Conservation (phyloP, 768 basidiomycete genomes). For the Lactarius hengduanensis region DNA sequence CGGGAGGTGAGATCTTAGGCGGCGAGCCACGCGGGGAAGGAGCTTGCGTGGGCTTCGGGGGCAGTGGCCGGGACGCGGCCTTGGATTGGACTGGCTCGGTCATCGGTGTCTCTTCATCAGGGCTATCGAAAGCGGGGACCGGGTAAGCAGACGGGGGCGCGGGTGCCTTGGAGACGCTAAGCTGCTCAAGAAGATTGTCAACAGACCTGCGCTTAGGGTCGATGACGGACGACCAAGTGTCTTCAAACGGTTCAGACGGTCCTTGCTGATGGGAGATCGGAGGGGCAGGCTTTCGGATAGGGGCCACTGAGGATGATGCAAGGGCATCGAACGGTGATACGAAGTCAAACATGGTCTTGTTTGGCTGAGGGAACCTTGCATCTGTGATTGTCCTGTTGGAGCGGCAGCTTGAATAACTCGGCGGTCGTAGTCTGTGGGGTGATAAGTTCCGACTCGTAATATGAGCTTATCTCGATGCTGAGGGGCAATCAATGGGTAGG, state of each 20-base stretch:
- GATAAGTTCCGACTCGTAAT: constrained; percentile 29
- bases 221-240: constrained; percentile 46
- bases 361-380: constrained; percentile 61
- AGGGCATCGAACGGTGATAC: constrained; percentile 83
- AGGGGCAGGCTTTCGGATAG: constrained; percentile 68
- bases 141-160: constrained; percentile 33
- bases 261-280: constrained; percentile 37
- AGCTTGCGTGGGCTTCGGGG: constrained; percentile 50
- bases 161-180: constrained; percentile 50
- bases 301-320: constrained; percentile 42
- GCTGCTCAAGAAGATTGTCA: constrained; percentile 75
- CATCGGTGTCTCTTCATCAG: constrained; percentile 34
- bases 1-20: constrained; percentile 55
- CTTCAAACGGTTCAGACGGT: constrained; percentile 54
- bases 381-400: constrained; percentile 30
- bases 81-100: constrained; percentile 42
- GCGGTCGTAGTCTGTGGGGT: constrained; percentile 28
- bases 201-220: constrained; percentile 80
- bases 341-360: constrained; percentile 83
- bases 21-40: constrained; percentile 65
- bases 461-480: constrained; percentile 25
- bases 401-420: constrained; percentile 26
- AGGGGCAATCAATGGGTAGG: constrained; percentile 19
- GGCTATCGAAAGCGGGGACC: constrained; percentile 34
- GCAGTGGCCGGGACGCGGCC: constrained; percentile 58